These are phyloP conservation scores for Crinitomyces ghanaensis DNA, from an alignment of 805 yeast genomes.

Conservation along the genomic window DNA sequence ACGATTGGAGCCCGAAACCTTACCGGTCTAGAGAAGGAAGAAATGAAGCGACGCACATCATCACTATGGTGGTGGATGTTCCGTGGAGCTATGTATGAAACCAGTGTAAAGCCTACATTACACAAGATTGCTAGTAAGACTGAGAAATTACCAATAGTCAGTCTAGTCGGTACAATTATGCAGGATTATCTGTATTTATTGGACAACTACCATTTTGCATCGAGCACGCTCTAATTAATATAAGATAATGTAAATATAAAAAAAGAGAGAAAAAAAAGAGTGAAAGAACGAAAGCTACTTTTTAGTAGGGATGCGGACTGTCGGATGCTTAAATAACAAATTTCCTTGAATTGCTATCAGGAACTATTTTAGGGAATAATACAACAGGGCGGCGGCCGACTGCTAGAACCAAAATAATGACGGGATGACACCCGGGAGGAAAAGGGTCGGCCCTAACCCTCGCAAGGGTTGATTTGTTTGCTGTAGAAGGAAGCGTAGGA, in stretches of 20 bases:
- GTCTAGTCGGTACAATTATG: constrained; percentile 23
- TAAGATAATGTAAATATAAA: background rate
- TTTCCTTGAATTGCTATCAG: too few species aligned
- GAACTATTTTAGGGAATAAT: too few species aligned
- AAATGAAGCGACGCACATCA: constrained; percentile 19
- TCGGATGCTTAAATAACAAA: too few species aligned
- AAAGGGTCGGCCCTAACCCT: too few species aligned
- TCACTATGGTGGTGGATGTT: constrained; percentile 30
- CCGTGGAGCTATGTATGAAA: constrained; percentile 29
- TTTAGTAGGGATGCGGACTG: too few species aligned
- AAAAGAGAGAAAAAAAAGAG: too few species aligned
- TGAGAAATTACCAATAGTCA: constrained; percentile 24
- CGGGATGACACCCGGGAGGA: too few species aligned
- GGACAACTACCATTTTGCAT: constrained; percentile 28
- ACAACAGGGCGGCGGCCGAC: too few species aligned
- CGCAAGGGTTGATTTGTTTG: too few species aligned
- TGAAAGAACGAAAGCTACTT: too few species aligned
- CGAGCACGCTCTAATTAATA: constrained; percentile 12
- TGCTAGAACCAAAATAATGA: too few species aligned
- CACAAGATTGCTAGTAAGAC: constrained; percentile 18
- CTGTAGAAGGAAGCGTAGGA: too few species aligned
- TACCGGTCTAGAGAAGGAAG: constrained; percentile 25
- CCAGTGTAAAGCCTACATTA: constrained; percentile 23
- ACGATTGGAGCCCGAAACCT: constrained; percentile 17
- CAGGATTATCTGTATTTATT: constrained; percentile 29